A percentile compares a stretch with the other conserved stretches of the same genome.
Conservation (phyloP, 805 yeast genomes). For the Grigorovia jiainica region DNA sequence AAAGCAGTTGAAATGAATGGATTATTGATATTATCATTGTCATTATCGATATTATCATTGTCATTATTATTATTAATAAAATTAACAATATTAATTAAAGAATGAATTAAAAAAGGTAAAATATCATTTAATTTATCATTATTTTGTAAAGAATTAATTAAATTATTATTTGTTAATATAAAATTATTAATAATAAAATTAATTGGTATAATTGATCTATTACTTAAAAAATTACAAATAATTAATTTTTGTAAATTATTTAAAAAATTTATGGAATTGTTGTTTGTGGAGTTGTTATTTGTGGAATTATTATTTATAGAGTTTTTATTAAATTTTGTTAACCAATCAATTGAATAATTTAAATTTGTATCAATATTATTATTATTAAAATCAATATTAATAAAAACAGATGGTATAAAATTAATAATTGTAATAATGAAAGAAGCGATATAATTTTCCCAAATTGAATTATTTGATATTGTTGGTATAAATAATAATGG, state of each 20-base stretch:
- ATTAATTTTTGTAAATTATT: not conserved
- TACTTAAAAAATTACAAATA: not conserved
- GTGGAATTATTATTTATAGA: not conserved
- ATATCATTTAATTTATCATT: constrained; percentile 24
- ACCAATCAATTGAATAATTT: not conserved
- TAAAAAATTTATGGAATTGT: too few species aligned
- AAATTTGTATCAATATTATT: not conserved
- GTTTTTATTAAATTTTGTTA: not conserved
- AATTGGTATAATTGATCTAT: not conserved
- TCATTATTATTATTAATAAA: not conserved
- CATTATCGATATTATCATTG: not conserved
- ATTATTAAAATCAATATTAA: not conserved
- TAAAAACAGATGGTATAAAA: not conserved
- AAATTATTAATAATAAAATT: not conserved
- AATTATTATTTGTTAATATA: constrained; percentile 7
- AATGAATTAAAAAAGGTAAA: constrained; percentile 22
- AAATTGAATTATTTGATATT: not conserved
- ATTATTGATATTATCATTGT: constrained; percentile 4
- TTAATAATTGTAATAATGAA: not conserved
- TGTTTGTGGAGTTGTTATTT: too few species aligned
- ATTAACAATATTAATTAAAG: constrained; percentile 16
- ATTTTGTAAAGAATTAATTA: constrained; percentile 12
- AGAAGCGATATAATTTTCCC: not conserved
- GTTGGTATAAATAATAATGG: not conserved
- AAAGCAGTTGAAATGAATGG: constrained; percentile 23